Conservation (phyloP, 225 moss, liverwort and hornwort species). For the Pseudisothecium myosuroides region DNA sequence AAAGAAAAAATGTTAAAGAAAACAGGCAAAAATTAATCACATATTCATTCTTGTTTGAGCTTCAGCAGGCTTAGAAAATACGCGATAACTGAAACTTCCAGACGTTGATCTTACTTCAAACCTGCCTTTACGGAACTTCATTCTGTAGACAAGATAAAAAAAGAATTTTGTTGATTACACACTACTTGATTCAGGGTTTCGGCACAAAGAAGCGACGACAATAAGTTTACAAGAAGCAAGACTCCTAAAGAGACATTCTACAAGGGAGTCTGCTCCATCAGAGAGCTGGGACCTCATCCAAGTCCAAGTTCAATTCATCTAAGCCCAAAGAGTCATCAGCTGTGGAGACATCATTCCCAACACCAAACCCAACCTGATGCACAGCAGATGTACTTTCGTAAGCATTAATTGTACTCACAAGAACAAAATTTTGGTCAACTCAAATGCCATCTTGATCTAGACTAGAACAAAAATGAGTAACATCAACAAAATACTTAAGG, state of each 20-base stretch:
- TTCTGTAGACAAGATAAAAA: background rate
- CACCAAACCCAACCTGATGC: slow-evolving; percentile 55
- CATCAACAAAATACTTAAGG: background rate
- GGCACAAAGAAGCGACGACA: background rate
- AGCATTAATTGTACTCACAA: background rate
- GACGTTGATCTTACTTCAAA: background rate
- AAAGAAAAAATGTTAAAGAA: background rate
- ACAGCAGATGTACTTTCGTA: background rate
- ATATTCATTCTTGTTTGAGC: background rate
- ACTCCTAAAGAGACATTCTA: background rate
- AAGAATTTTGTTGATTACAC: background rate
- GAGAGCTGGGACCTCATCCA: slow-evolving; percentile 71
- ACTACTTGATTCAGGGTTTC: background rate
- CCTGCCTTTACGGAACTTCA: background rate
- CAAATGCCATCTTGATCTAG: background rate
- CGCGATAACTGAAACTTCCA: background rate
- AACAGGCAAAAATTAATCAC: too few species aligned
- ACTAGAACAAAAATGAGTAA: background rate
- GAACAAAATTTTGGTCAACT: background rate
- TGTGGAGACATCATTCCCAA: slow-evolving; percentile 36
- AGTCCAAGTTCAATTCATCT: slow-evolving; percentile 55
- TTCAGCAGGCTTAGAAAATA: background rate
- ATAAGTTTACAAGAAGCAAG: background rate
- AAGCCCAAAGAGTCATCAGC: slow-evolving; percentile 65
- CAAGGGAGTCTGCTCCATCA: background rate